Evolutionary conservation across 2,329 filamentous ascomycete species (phyloP), one percentile per base, ranked within the genome.

Genomic region (Apiospora sp.): DNA sequence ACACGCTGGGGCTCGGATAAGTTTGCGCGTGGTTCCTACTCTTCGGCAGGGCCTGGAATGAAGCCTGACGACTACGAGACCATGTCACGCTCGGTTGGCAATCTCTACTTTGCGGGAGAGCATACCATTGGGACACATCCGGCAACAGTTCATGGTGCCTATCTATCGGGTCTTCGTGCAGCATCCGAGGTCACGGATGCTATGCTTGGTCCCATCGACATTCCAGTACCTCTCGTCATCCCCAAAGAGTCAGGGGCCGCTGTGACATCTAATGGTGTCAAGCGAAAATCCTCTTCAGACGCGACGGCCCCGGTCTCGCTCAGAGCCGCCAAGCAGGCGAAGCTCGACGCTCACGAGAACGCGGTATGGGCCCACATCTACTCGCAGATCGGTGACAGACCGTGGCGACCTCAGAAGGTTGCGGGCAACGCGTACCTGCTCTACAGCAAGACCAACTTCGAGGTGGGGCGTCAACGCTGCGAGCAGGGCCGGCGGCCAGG

Each of bases 101-200:
- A 97, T 75, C 86, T 99, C 12, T 94, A 96, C 82, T 99, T 99
- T 82, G 96, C 96, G 22, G 96, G 96, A 68, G 96, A 99, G 83
- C 96, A 98, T 74, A 99, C 97, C 0, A 98, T 94, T 77, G 95
- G 94, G 67, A 98, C 95, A 0, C 95, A 99, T 80, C 96, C 97
- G 16, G 96, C 97, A 44, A 99, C 96, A 2, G 96, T 99, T 0
- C 96, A 99, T 77, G 96, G 96, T 7, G 97, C 96, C 12, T 99
- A 98, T 80, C 86, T 99, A 4, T 98, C 96, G 1, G 97, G 96
- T 3, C 87, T 99, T 7, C 92, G 96, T 69, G 96, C 93, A 4
- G 96, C 96, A 14, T 92, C 93, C 3, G 95, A 98, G 79, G 89
- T 99, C 2, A 86, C 98, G 49, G 92, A 96, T 71, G 86, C 90